Evolutionary conservation across 2,329 filamentous ascomycete genomes (phyloP).

Genomic region (Saccharata proteae): DNA sequence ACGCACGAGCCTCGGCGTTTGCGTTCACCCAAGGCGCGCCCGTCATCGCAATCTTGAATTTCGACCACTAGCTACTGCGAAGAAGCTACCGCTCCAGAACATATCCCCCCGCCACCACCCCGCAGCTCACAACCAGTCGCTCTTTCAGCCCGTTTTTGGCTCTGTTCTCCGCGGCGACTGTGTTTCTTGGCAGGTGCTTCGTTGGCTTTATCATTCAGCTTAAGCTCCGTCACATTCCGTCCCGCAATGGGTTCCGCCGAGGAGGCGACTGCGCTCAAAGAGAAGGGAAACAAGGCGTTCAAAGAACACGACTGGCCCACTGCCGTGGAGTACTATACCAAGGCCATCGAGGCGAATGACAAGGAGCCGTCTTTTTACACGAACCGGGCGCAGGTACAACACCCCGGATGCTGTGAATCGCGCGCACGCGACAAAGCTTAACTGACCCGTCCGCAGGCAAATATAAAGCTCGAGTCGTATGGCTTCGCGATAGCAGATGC

Average conservation of each 20-base stretch:
- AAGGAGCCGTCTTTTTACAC: conserved; percentile 83
- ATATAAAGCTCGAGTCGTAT: conserved; percentile 92
- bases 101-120: no score
- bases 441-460: conserved; percentile 45
- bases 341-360: conserved; percentile 76
- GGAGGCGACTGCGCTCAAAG: conserved; percentile 74
- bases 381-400: conserved; percentile 79
- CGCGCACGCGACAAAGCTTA: conserved; percentile 16
- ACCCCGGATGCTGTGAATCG: conserved; percentile 1
- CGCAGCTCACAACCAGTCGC: no score
- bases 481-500: conserved; percentile 88
- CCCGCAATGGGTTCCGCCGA: conserved; percentile 35
- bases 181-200: no score
- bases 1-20: no score
- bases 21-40: no score
- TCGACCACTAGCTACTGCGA: no score
- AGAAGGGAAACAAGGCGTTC: conserved; percentile 91
- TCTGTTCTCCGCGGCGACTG: no score
- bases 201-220: no score
- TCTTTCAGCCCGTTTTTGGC: no score
- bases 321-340: conserved; percentile 71
- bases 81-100: no score
- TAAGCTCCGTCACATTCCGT: no score
- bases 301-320: conserved; percentile 71
- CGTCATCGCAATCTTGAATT: no score